phyloP scores from a whole-genome alignment of 345 rosid species.

The Xanthoceras sorbifolium region DNA sequence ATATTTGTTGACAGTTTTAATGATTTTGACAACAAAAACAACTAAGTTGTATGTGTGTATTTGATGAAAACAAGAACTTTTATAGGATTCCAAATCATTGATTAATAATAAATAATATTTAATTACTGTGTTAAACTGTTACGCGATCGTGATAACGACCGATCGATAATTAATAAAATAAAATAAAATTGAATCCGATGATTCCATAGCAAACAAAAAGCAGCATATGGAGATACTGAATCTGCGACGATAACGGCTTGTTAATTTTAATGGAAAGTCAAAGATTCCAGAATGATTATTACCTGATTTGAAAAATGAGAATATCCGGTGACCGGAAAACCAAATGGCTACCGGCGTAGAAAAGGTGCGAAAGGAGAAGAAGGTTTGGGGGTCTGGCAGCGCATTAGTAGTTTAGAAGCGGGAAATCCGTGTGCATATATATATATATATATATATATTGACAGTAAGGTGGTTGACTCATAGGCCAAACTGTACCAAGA shows the following conservation, averaged over 20 bases:
- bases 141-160: neutral
- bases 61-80: neutral
- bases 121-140: neutral
- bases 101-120: too few species aligned
- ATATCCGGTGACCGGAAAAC: neutral
- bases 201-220: neutral
- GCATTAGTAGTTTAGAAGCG: too few species aligned
- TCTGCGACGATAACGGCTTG: slow-evolving; percentile 1
- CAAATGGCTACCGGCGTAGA: neutral
- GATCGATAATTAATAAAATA: too few species aligned
- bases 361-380: neutral
- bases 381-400: too few species aligned
- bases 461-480: too few species aligned
- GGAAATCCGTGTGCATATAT: too few species aligned
- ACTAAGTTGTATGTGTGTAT: neutral
- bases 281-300: neutral
- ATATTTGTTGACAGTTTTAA: too few species aligned
- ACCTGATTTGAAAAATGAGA: neutral
- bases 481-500: too few species aligned
- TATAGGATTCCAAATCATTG: neutral
- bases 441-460: too few species aligned
- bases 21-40: too few species aligned
- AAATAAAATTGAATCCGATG: too few species aligned
- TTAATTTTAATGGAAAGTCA: neutral
- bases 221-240: neutral